These are phyloP conservation scores for Graphilbum sp. DNA, from an alignment of 2,329 filamentous ascomycete species.

Conservation along the genomic window DNA sequence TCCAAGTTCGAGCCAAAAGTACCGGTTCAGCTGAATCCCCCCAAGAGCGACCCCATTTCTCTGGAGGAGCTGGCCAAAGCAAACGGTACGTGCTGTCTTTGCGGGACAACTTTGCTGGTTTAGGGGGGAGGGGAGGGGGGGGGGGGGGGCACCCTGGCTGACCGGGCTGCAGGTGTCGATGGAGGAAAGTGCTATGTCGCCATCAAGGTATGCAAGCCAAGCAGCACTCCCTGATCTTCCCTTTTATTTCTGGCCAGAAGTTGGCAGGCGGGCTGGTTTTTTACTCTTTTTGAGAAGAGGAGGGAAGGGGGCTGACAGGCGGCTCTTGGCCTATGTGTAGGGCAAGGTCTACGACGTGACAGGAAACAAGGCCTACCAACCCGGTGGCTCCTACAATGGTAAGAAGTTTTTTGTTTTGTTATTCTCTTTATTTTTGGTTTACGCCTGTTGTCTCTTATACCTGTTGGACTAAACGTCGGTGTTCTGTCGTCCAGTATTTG, in stretches of 20 bases:
- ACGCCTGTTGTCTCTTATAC: background rate
- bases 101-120: no score
- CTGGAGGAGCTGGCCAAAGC: conserved; percentile 63
- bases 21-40: conserved; percentile 59
- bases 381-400: conserved; percentile 77
- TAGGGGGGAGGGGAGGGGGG: no score
- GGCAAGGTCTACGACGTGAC: conserved; percentile 91
- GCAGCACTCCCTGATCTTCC: background rate
- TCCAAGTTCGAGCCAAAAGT: conserved; percentile 65
- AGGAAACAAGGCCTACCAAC: conserved; percentile 72
- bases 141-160: background rate
- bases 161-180: conserved; percentile 35
- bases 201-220: conserved; percentile 37
- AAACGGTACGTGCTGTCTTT: conserved; percentile 46
- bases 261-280: no score
- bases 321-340: conserved; percentile 23
- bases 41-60: conserved; percentile 79
- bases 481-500: conserved; percentile 51
- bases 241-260: no score
- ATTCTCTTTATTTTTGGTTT: background rate
- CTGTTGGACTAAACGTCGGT: background rate
- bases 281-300: no score
- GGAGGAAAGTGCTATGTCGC: conserved; percentile 51
- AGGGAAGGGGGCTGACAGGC: no score
- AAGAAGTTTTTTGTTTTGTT: conserved; percentile 15